These are phyloP conservation scores for Collybiopsis confluens DNA, from an alignment of 768 basidiomycete species.

Conservation along the genomic window DNA sequence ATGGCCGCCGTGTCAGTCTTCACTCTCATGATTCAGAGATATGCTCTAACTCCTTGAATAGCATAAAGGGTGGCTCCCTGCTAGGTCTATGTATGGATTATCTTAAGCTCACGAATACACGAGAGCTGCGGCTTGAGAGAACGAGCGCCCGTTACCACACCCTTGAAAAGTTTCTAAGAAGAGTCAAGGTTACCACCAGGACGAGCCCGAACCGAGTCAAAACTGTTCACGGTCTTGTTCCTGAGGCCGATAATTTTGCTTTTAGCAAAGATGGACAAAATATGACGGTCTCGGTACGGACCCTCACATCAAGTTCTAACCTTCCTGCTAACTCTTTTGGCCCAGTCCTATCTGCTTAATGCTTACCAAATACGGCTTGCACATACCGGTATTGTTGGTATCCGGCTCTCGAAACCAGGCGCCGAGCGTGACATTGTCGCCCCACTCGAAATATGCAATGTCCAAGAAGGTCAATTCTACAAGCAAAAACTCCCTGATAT, in stretches of 20 bases:
- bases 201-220: slow-evolving; percentile 21
- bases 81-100: slow-evolving; percentile 29
- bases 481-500: slow-evolving; percentile 37
- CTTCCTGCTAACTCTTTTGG: neutral
- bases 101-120: slow-evolving; percentile 18
- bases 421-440: slow-evolving; percentile 30
- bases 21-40: neutral
- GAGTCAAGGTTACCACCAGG: slow-evolving; percentile 26
- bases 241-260: slow-evolving; percentile 29
- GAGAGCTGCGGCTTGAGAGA: slow-evolving; percentile 24
- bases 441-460: slow-evolving; percentile 44
- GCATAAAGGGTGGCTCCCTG: slow-evolving; percentile 26
- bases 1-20: slow-evolving; percentile 39
- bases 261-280: slow-evolving; percentile 34
- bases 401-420: slow-evolving; percentile 25
- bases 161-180: slow-evolving; percentile 36
- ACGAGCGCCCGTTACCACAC: slow-evolving; percentile 20
- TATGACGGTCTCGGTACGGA: slow-evolving; percentile 37
- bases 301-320: neutral
- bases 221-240: slow-evolving; percentile 32
- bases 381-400: slow-evolving; percentile 34
- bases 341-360: slow-evolving; percentile 38
- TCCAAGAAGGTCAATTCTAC: slow-evolving; percentile 47
- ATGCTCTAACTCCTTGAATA: slow-evolving; percentile 7
- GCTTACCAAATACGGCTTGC: slow-evolving; percentile 28